These are phyloP conservation scores for Lolium rigidum DNA, from an alignment of 176 grass and related monocot species.

Conservation along the genomic window DNA sequence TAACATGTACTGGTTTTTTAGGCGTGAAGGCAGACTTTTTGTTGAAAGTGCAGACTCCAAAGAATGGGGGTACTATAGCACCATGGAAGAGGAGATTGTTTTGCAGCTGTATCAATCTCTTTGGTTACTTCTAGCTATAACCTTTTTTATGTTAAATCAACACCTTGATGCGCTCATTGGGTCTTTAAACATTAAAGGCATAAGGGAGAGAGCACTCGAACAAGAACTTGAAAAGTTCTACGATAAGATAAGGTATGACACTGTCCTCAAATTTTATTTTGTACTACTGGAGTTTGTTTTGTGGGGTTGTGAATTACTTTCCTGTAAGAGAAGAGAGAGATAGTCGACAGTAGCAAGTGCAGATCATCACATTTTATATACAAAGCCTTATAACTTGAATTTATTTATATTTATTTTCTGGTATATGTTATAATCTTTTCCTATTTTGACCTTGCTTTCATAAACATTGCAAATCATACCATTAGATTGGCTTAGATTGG, in stretches of 20 bases:
- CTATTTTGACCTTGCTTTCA: neutral
- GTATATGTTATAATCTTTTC: constrained; percentile 4
- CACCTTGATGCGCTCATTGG: constrained; percentile 83
- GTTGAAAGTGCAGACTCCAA: constrained; percentile 72
- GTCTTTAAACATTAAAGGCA: constrained; percentile 81
- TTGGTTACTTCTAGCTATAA: constrained; percentile 33
- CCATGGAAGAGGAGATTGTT: constrained; percentile 83
- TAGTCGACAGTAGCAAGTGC: constrained; percentile 14
- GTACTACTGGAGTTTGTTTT: constrained; percentile 11
- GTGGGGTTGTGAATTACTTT: neutral
- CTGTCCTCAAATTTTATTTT: neutral
- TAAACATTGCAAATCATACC: neutral
- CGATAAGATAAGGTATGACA: constrained; percentile 71
- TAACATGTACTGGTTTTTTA: constrained; percentile 89
- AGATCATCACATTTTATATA: neutral
- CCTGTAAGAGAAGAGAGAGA: neutral
- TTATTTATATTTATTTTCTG: constrained; percentile 3
- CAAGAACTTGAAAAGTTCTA: constrained; percentile 71
- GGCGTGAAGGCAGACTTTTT: constrained; percentile 80
- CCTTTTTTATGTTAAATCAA: constrained; percentile 19
- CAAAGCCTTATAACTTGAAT: constrained; percentile 11
- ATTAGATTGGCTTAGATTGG: neutral
- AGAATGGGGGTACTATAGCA: constrained; percentile 88
- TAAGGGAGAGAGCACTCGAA: constrained; percentile 86
- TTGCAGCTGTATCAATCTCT: constrained; percentile 11